phyloP scores from a whole-genome alignment of 140 eudicot genomes.

The Oenanthe javanica region DNA sequence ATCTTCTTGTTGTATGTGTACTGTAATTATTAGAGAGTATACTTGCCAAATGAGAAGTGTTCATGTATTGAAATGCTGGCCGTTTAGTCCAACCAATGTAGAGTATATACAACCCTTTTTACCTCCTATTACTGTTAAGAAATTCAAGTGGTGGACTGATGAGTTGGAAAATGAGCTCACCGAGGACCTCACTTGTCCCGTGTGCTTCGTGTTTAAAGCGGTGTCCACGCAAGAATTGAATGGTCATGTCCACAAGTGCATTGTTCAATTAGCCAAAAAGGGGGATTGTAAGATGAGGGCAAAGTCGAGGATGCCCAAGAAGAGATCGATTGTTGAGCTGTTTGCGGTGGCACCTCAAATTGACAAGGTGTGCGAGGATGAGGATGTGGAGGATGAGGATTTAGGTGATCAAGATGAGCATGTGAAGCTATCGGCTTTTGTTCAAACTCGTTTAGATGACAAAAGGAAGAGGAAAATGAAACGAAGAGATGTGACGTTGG shows the following conservation, averaged over 20 bases:
- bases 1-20: neutral
- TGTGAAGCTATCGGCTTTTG: conserved; percentile 3
- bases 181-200: conserved; percentile 8
- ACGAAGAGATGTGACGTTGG: neutral
- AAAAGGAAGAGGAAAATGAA: conserved; percentile 13
- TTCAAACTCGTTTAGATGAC: neutral
- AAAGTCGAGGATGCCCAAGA: conserved; percentile 21
- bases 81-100: conserved; percentile 18
- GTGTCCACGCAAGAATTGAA: neutral
- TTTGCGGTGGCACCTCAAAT: conserved; percentile 39
- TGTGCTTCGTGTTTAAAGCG: neutral
- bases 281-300: neutral
- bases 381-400: conserved; percentile 10
- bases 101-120: conserved; percentile 13
- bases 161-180: conserved; percentile 10
- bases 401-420: neutral
- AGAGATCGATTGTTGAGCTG: conserved; percentile 34
- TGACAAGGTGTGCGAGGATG: conserved; percentile 4
- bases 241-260: neutral
- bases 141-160: conserved; percentile 38
- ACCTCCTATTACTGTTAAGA: conserved; percentile 29
- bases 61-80: conserved; percentile 41
- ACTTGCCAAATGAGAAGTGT: conserved; percentile 28
- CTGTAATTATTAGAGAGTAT: conserved; percentile 23
- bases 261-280: conserved; percentile 2